phyloP scores from a whole-genome alignment of 108 stramenopile species.

The Schizochytrium sp. region DNA sequence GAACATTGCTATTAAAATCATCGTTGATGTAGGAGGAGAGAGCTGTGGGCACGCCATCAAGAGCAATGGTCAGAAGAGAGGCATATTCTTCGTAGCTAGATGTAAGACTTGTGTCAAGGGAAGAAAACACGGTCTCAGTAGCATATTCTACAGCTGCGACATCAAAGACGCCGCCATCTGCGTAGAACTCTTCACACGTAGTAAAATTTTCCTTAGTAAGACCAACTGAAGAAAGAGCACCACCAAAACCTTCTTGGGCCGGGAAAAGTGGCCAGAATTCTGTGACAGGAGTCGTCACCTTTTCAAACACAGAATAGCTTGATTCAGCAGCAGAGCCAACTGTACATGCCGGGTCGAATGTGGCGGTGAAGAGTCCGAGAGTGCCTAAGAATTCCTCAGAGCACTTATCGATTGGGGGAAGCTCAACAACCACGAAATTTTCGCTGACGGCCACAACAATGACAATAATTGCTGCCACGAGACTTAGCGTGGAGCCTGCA shows the following conservation, averaged over 20 bases:
- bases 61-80: background rate
- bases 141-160: background rate
- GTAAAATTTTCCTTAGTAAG: background rate
- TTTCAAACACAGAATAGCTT: background rate
- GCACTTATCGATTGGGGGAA: background rate
- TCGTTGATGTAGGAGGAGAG: no score
- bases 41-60: no score
- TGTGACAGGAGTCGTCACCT: background rate
- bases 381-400: constrained; percentile 21
- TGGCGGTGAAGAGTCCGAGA: constrained; percentile 58
- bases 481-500: background rate
- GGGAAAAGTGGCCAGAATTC: constrained; percentile 60
- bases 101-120: background rate
- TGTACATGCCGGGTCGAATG: constrained; percentile 51
- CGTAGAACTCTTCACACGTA: constrained; percentile 46
- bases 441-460: constrained; percentile 6
- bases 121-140: background rate
- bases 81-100: background rate
- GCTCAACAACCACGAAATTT: constrained; percentile 24
- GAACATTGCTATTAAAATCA: no score
- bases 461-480: background rate
- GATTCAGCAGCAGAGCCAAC: background rate
- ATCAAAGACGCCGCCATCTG: background rate
- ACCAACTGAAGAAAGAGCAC: background rate
- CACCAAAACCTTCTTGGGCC: constrained; percentile 14